Evolutionary conservation across 2,329 filamentous ascomycete species (phyloP).

Genomic region (Metarhizium robertsii): DNA sequence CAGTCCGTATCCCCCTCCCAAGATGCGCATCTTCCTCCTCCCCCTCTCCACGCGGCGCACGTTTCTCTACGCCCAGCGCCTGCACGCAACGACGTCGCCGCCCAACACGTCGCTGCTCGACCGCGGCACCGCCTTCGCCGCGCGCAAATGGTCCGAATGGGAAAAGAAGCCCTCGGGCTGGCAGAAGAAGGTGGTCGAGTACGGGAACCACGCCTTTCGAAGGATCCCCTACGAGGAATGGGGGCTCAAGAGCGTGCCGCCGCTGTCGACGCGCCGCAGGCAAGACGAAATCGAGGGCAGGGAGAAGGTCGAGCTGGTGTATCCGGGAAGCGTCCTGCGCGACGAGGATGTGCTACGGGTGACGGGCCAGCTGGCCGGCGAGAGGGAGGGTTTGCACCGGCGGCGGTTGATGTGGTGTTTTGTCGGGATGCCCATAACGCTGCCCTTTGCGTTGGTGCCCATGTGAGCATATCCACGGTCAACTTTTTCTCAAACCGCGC

Average conservation of each 20-base stretch:
- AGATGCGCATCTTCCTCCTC: conserved; percentile 88
- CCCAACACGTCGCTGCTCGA: conserved; percentile 49
- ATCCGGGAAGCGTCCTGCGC: conserved; percentile 62
- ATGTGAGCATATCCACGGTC: conserved; percentile 47
- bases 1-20: conserved; percentile 8
- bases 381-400: conserved; percentile 70
- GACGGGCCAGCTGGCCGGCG: conserved; percentile 64
- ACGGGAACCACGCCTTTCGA: conserved; percentile 77
- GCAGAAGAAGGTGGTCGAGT: conserved; percentile 78
- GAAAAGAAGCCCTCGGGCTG: conserved; percentile 76
- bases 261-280: conserved; percentile 58
- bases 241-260: conserved; percentile 90
- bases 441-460: conserved; percentile 75
- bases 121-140: conserved; percentile 59
- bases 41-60: conserved; percentile 87
- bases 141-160: conserved; percentile 75
- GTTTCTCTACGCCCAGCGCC: conserved; percentile 82
- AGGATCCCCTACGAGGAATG: conserved; percentile 96
- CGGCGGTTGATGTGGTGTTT: conserved; percentile 73
- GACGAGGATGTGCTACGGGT: conserved; percentile 52
- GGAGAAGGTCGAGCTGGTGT: conserved; percentile 64
- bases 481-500: too few species aligned
- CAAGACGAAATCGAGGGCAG: conserved; percentile 53
- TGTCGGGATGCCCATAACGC: conserved; percentile 70
- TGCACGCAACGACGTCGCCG: conserved; percentile 45